Conservation (phyloP, 805 yeast genomes). For the Wickerhamiella galacta region DNA sequence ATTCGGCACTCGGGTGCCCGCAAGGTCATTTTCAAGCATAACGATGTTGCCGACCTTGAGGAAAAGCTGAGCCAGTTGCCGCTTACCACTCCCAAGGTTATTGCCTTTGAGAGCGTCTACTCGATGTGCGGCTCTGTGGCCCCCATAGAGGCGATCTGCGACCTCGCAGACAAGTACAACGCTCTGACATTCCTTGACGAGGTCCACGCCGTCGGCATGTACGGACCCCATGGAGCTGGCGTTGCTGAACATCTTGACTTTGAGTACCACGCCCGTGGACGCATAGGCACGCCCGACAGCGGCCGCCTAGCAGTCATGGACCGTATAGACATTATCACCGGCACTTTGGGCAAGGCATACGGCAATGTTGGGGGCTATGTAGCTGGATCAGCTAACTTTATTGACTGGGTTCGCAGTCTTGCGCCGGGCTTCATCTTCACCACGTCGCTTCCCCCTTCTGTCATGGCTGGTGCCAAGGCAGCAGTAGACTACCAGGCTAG, state of each 20-base stretch:
- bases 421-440: conserved; percentile 98
- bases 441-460: conserved; percentile 91
- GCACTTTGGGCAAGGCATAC: conserved; percentile 92
- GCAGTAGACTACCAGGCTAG: conserved; percentile 75
- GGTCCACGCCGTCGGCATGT: conserved; percentile 97
- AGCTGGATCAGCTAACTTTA: conserved; percentile 66
- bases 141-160: conserved; percentile 83
- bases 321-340: conserved; percentile 90
- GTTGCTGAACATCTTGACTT: conserved; percentile 95
- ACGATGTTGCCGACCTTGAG: conserved; percentile 74
- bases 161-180: conserved; percentile 92
- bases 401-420: conserved; percentile 91
- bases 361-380: conserved; percentile 97
- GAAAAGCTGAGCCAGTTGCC: conserved; percentile 64
- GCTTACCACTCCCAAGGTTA: conserved; percentile 73
- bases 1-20: conserved; percentile 75
- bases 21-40: conserved; percentile 85
- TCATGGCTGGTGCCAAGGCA: conserved; percentile 86
- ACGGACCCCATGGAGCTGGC: conserved; percentile 99
- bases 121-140: conserved; percentile 98
- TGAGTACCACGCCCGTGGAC: conserved; percentile 43
- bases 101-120: conserved; percentile 93
- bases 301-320: conserved; percentile 54
- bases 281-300: conserved; percentile 34
- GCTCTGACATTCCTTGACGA: conserved; percentile 95